phyloP scores from a whole-genome alignment of 164 flowering plant genomes.

The Macadamia tetraphylla region DNA sequence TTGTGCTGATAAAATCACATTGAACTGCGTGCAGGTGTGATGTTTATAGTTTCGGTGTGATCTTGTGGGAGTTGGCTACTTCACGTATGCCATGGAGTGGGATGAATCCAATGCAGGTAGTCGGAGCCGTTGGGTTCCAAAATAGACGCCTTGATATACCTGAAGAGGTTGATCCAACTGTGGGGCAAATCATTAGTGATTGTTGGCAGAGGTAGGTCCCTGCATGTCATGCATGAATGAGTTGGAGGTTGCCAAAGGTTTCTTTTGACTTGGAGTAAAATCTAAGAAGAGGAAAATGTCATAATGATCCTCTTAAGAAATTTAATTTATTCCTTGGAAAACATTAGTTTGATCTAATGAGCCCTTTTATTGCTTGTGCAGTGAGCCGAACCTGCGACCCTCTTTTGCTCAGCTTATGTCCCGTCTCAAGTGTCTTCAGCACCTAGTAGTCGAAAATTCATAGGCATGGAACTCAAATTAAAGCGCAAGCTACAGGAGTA shows the following conservation, averaged over 20 bases:
- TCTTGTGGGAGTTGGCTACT: constrained; percentile 89
- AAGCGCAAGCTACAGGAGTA: constrained; percentile 12
- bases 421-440: constrained; percentile 55
- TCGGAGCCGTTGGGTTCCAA: constrained; percentile 98
- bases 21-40: constrained; percentile 62
- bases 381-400: constrained; percentile 82
- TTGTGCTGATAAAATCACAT: background rate
- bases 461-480: constrained; percentile 13
- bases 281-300: background rate
- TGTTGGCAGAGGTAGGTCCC: constrained; percentile 80
- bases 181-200: constrained; percentile 71
- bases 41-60: constrained; percentile 93
- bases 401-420: constrained; percentile 72
- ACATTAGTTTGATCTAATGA: background rate
- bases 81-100: constrained; percentile 82
- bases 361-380: constrained; percentile 30
- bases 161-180: constrained; percentile 59
- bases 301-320: background rate
- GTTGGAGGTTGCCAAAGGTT: too few species aligned
- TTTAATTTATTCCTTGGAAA: background rate
- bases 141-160: constrained; percentile 87
- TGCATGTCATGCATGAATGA: too few species aligned
- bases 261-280: too few species aligned
- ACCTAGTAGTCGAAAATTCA: constrained; percentile 32
- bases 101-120: constrained; percentile 97